Evolutionary conservation across 176 grass and related monocot species (phyloP), one percentile per base, ranked within the genome.

Genomic region (Rhynchospora breviuscula): DNA sequence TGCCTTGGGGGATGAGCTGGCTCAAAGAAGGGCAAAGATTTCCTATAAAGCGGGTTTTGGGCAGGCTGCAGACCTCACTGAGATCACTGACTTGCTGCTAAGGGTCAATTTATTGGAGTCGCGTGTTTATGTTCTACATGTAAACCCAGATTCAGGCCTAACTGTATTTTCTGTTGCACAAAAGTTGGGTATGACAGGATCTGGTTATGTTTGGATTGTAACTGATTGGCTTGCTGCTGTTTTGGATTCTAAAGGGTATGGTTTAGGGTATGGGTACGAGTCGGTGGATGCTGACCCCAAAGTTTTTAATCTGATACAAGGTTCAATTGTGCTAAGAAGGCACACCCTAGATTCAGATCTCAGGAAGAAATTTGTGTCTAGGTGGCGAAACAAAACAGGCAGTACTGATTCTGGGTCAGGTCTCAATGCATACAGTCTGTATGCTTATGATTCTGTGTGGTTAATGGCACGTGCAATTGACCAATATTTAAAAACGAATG

Each of bases 371-470:
- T 91, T 97, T 64, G 51, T 97, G 60, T 91, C 89, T 67, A 89
- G 83, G 83, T 97, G 90, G 89, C 93, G 89, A 66, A 66, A 63
- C 65, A 54, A 43, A 22, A 79, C 82, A 54, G 79, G 47, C 78
- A 93, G 86, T 75, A 77, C 48, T 79, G 86, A 35, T 86, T 46
- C 86, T 71, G 67, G 46, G 81, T 86, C 60, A 77, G 81, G 79
- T 15, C 86, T 97, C 71, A 93, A 91, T 51, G 85, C 89, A 2
- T 97, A 97, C 68, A 85, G 89, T 58, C 86, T 93, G 77, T 97
- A 93, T 85, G 94, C 94, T 79, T 97, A 97, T 88, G 91, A 97
- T 71, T 88, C 89, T 10, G 87, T 97, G 84, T 97, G 94, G 94
- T 59, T 82, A 6, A 77, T 89, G 86, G 94, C 94, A 64, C 89